Conservation (phyloP, 371 early-diverging fungal genomes). For the Lichtheimia ramosa region DNA sequence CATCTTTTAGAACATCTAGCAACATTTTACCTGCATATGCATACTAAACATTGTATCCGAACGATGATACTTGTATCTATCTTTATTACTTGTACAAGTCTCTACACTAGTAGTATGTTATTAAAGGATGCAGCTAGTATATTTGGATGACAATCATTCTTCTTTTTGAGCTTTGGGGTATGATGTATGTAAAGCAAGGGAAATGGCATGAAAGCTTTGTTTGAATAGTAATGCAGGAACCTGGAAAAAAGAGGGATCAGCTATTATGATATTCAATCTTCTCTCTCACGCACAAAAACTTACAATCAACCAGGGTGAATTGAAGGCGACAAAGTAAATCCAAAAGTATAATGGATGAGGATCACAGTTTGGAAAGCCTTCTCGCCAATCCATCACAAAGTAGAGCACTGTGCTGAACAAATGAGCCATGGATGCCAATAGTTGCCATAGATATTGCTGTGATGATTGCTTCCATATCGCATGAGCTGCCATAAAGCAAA, state of each 20-base stretch:
- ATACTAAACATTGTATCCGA: too few species aligned
- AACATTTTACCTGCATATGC: too few species aligned
- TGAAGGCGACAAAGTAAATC: slow-evolving; percentile 44
- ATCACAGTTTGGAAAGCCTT: slow-evolving; percentile 30
- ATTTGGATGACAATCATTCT: too few species aligned
- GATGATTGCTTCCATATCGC: slow-evolving; percentile 62
- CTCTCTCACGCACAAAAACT: background rate
- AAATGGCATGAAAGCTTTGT: slow-evolving; percentile 6
- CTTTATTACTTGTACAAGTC: too few species aligned
- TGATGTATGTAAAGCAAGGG: background rate
- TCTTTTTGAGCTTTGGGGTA: too few species aligned
- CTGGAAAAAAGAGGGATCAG: background rate
- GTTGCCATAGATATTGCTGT: slow-evolving; percentile 67
- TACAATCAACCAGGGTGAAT: slow-evolving; percentile 47
- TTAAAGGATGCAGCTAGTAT: too few species aligned
- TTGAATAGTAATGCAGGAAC: background rate
- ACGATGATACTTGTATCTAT: too few species aligned
- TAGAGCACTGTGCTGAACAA: slow-evolving; percentile 36
- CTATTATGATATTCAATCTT: background rate
- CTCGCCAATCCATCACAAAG: slow-evolving; percentile 34
- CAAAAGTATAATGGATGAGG: slow-evolving; percentile 45
- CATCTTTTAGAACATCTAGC: too few species aligned
- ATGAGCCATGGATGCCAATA: slow-evolving; percentile 55
- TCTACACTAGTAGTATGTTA: too few species aligned
- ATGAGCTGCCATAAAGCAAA: slow-evolving; percentile 68